A percentile compares a stretch with the other conserved stretches of the same genome.
These are phyloP conservation scores for Torrubiellomyces zombiae DNA, from an alignment of 2,329 filamentous ascomycete genomes.

Conservation along the genomic window DNA sequence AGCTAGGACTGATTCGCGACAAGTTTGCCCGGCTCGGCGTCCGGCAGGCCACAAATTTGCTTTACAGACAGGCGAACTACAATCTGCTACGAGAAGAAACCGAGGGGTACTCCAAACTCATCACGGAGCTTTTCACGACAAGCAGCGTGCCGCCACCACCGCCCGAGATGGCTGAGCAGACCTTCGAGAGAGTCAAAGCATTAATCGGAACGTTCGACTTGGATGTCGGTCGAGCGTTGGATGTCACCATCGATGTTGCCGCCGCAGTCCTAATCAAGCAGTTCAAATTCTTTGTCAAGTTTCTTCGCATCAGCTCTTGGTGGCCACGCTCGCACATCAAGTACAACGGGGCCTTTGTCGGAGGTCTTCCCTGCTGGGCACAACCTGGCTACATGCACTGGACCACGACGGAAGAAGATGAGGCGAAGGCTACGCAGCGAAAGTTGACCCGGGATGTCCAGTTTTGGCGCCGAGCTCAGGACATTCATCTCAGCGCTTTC, in stretches of 20 bases:
- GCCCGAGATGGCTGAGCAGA: constrained; percentile 61
- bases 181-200: constrained; percentile 83
- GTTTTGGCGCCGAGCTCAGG: constrained; percentile 71
- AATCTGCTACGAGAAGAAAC: constrained; percentile 90
- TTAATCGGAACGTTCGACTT: constrained; percentile 94
- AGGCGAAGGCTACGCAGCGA: constrained; percentile 34
- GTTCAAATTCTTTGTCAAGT: constrained; percentile 84
- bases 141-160: constrained; percentile 59
- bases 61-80: constrained; percentile 94
- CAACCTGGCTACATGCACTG: constrained; percentile 51
- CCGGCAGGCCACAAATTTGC: constrained; percentile 76
- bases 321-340: constrained; percentile 57
- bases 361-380: constrained; percentile 74
- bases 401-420: constrained; percentile 52
- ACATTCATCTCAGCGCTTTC: constrained; percentile 66
- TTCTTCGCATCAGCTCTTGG: constrained; percentile 85
- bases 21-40: constrained; percentile 73
- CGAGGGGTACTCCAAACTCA: constrained; percentile 90
- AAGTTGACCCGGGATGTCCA: constrained; percentile 49
- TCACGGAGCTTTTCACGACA: constrained; percentile 88
- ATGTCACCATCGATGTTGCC: constrained; percentile 89
- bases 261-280: constrained; percentile 87
- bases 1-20: constrained; percentile 66
- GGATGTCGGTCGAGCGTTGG: constrained; percentile 84
- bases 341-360: constrained; percentile 25